Conservation (phyloP, 2,329 filamentous ascomycete species). For the Neospermospora avenae region DNA sequence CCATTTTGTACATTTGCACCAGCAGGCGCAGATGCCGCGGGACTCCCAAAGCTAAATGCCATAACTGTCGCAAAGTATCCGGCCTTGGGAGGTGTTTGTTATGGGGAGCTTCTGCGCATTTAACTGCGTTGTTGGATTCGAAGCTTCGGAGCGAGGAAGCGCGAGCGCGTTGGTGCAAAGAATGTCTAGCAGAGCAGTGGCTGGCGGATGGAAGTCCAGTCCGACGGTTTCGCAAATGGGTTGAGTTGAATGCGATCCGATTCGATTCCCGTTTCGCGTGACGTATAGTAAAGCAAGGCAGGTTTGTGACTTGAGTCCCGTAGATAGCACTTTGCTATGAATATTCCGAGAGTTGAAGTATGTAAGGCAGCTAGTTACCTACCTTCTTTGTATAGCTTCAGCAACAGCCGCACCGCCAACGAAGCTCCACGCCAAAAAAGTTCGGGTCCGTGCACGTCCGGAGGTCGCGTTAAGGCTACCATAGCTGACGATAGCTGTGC, state of each 20-base stretch:
- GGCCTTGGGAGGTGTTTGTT: conserved; percentile 36
- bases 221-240: background rate
- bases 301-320: too few species aligned
- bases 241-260: background rate
- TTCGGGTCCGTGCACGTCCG: background rate
- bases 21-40: conserved; percentile 42
- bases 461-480: conserved; percentile 7
- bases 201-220: background rate
- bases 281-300: too few species aligned
- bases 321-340: background rate
- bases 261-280: too few species aligned
- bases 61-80: conserved; percentile 46
- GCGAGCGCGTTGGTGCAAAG: background rate
- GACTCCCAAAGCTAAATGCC: conserved; percentile 61
- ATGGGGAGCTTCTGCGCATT: conserved; percentile 32
- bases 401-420: background rate
- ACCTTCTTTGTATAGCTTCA: background rate
- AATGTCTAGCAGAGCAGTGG: background rate
- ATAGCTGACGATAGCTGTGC: too few species aligned
- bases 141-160: background rate
- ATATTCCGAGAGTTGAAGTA: background rate
- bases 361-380: too few species aligned
- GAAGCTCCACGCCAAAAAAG: background rate
- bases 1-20: conserved; percentile 48
- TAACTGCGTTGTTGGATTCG: conserved; percentile 14